Evolutionary conservation across 768 basidiomycete species (phyloP).

Genomic region (Dacryopinax spathularia): DNA sequence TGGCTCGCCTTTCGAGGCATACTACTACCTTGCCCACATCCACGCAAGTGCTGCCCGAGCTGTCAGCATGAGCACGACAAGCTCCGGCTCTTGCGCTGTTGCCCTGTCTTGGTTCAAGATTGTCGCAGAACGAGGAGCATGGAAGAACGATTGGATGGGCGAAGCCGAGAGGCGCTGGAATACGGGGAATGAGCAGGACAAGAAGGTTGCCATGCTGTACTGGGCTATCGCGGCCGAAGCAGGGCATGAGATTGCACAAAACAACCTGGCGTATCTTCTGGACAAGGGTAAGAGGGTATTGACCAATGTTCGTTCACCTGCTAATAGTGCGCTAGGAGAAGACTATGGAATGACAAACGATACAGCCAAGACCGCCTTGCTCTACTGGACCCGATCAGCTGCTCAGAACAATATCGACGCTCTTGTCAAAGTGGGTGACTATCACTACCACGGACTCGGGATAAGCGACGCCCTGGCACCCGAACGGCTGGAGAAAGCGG

Average conservation of each 20-base stretch:
- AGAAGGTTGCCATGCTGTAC: conserved; percentile 71
- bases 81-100: conserved; percentile 61
- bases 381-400: conserved; percentile 90
- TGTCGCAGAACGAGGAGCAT: conserved; percentile 78
- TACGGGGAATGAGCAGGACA: conserved; percentile 48
- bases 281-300: conserved; percentile 57
- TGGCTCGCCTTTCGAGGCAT: conserved; percentile 89
- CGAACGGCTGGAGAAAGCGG: conserved; percentile 72
- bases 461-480: conserved; percentile 52
- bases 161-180: conserved; percentile 71
- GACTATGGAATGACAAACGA: conserved; percentile 32
- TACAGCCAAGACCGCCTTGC: conserved; percentile 69
- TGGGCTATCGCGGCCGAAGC: conserved; percentile 95
- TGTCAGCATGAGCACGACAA: conserved; percentile 31
- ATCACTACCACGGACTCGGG: conserved; percentile 84
- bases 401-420: conserved; percentile 92
- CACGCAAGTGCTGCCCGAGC: conserved; percentile 36
- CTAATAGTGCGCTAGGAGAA: conserved; percentile 3
- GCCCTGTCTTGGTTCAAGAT: conserved; percentile 89
- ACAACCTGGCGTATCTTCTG: conserved; percentile 81
- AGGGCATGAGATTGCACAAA: conserved; percentile 85
- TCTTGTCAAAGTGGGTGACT: conserved; percentile 94
- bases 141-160: conserved; percentile 61
- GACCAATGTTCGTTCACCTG: not conserved
- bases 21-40: conserved; percentile 81